phyloP scores from a whole-genome alignment of 108 stramenopile species.

The Epithemia pelagica region DNA sequence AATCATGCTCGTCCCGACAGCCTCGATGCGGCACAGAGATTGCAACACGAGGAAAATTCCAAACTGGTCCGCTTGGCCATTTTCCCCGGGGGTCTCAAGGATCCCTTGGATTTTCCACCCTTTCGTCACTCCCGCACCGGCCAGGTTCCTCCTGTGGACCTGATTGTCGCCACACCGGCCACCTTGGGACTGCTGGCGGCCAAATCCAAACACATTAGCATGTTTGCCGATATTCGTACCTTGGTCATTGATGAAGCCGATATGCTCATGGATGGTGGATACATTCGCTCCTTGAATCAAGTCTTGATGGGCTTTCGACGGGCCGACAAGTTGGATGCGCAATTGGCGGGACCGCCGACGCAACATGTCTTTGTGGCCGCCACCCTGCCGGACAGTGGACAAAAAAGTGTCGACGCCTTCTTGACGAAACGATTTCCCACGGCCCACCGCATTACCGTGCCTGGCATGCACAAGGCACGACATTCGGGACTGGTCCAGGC shows the following conservation, averaged over 20 bases:
- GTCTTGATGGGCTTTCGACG: slow-evolving; percentile 89
- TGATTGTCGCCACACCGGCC: slow-evolving; percentile 93
- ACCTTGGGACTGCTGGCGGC: slow-evolving; percentile 83
- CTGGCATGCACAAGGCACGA: slow-evolving; percentile 79
- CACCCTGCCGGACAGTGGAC: slow-evolving; percentile 90
- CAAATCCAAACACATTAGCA: slow-evolving; percentile 78
- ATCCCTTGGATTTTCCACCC: slow-evolving; percentile 71
- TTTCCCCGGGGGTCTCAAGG: slow-evolving; percentile 68
- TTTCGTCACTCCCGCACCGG: slow-evolving; percentile 54
- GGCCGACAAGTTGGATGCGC: slow-evolving; percentile 49
- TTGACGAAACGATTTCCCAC: slow-evolving; percentile 76
- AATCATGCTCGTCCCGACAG: slow-evolving; percentile 1
- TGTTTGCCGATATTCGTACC: slow-evolving; percentile 81
- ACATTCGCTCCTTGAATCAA: slow-evolving; percentile 76
- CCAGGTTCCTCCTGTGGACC: slow-evolving; percentile 67
- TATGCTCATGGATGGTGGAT: slow-evolving; percentile 95
- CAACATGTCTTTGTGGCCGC: slow-evolving; percentile 91
- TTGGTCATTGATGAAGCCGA: slow-evolving; percentile 95
- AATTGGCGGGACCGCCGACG: slow-evolving; percentile 31
- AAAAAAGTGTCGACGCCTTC: slow-evolving; percentile 87
- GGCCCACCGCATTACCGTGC: slow-evolving; percentile 57
- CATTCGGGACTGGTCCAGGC: slow-evolving; percentile 69
- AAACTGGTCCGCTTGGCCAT: slow-evolving; percentile 66
- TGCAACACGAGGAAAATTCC: no score
- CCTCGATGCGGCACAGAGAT: slow-evolving; percentile 19